Base-by-base conservation (phyloP, 2,329 filamentous ascomycete species). In the Hypoxylon sp. region DNA sequence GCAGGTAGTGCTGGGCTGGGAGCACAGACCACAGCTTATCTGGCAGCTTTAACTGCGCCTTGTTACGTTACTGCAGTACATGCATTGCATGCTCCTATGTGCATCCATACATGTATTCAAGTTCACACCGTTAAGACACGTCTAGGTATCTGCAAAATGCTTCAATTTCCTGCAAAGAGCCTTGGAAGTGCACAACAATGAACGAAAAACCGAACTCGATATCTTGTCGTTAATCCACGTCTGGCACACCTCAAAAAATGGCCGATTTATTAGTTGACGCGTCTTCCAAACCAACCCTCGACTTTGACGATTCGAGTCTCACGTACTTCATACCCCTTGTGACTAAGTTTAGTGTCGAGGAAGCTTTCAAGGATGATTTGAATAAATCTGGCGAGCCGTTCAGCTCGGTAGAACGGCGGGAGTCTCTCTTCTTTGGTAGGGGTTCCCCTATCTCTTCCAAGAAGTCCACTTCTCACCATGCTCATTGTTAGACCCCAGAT, bases 381-480 rank as follows among this genome's bases (percentile, higher is more conserved):
- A 81, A 80, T 71, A 83, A 80, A n/a, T 81, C 74, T 69, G 78
- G 82, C 70, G 81, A 81, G 72, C 81, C 83, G 68, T 83, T 91
- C 46, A 84, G 88, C 57, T 85, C 85, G 17, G 84, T 93, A 74
- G 81, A 87, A 47, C 86, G 88, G 73, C 85, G 92, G 71, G 85
- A 91, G 42, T 85, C 86, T 60, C 82, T 94, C 42, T 91, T 92
- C 77, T 93, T 94, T 76, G 92, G 92, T 94, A 83, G 73, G 87
- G 79, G 51, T 60, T 66, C 73, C 73, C 66, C 62, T 51, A 69
- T 66, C 59, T 55, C 66, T 63, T 73, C 74, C 71, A 70, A 72
- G 75, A 72, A 72, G 69, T 76, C 71, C 71, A 70, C 76, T 75
- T 81, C 79, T 80, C 73, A 76, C 74, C 71, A 75, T 83, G 81